These are phyloP conservation scores for Botrytis deweyae DNA, from an alignment of 2,329 filamentous ascomycete species.

Conservation along the genomic window DNA sequence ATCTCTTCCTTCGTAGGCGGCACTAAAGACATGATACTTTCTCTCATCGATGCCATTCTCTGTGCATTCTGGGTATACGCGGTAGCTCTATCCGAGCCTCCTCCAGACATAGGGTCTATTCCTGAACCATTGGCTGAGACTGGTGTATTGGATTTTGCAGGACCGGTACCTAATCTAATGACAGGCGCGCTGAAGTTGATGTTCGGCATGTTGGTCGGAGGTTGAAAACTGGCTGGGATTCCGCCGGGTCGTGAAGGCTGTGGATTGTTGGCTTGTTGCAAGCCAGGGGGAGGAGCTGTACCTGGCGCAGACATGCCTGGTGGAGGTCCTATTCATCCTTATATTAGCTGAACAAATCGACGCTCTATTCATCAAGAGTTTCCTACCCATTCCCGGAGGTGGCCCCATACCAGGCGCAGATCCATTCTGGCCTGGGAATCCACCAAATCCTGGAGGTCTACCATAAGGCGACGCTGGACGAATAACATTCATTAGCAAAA, in stretches of 20 bases:
- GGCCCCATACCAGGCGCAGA: slow-evolving; percentile 68
- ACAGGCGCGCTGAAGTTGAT: slow-evolving; percentile 98
- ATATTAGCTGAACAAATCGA: slow-evolving; percentile 26
- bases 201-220: slow-evolving; percentile 88
- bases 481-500: background rate
- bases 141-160: slow-evolving; percentile 56
- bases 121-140: slow-evolving; percentile 44
- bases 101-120: slow-evolving; percentile 41
- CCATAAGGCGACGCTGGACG: slow-evolving; percentile 55
- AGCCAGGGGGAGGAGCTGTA: slow-evolving; percentile 73
- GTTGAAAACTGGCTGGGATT: slow-evolving; percentile 81
- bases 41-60: slow-evolving; percentile 62
- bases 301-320: slow-evolving; percentile 82
- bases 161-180: slow-evolving; percentile 83
- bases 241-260: slow-evolving; percentile 78
- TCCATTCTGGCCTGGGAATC: slow-evolving; percentile 60
- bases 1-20: slow-evolving; percentile 90
- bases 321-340: slow-evolving; percentile 58
- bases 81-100: slow-evolving; percentile 29
- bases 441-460: slow-evolving; percentile 69
- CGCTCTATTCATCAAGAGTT: background rate
- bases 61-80: slow-evolving; percentile 54
- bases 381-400: slow-evolving; percentile 79
- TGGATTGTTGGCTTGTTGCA: slow-evolving; percentile 70
- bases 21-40: slow-evolving; percentile 68